Evolutionary conservation across 225 moss, liverwort and hornwort species (phyloP).

Genomic region (Anthoceros angustus): DNA sequence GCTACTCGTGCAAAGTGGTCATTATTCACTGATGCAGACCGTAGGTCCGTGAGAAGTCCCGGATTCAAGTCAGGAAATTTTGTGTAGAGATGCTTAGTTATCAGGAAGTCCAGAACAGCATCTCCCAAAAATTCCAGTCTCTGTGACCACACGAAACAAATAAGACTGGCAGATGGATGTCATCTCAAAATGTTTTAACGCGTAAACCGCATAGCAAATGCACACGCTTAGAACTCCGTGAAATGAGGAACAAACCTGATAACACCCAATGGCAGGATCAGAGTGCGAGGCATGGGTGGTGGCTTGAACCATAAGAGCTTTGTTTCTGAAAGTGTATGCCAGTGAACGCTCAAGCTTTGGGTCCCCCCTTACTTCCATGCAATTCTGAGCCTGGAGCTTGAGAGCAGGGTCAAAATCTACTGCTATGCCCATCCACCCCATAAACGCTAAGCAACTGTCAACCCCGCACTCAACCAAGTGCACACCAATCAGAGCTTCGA

Average conservation of each 20-base stretch:
- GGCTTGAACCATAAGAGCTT: slow-evolving; percentile 64
- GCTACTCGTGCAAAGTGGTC: slow-evolving; percentile 91
- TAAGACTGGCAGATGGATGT: neutral
- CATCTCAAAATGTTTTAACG: neutral
- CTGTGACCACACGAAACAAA: slow-evolving; percentile 29
- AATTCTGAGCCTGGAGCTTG: slow-evolving; percentile 37
- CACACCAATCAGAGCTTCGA: slow-evolving; percentile 83
- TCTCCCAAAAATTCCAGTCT: slow-evolving; percentile 94
- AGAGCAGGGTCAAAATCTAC: slow-evolving; percentile 40
- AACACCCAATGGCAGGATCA: slow-evolving; percentile 40
- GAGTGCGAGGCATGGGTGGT: slow-evolving; percentile 65
- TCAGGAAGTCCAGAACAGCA: slow-evolving; percentile 82
- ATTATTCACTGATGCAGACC: slow-evolving; percentile 86
- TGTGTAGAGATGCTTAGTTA: slow-evolving; percentile 55
- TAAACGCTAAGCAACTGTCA: slow-evolving; percentile 49
- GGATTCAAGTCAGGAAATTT: slow-evolving; percentile 35
- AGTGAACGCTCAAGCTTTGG: slow-evolving; percentile 44
- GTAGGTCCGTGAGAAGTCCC: slow-evolving; percentile 74
- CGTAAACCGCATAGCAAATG: neutral
- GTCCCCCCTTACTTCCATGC: slow-evolving; percentile 30
- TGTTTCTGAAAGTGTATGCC: slow-evolving; percentile 60
- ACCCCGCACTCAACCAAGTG: slow-evolving; percentile 64
- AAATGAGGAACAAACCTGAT: slow-evolving; percentile 39
- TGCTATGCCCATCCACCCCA: slow-evolving; percentile 64
- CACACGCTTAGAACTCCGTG: neutral